These are phyloP conservation scores for Podospora sp. DNA, from an alignment of 495 filamentous ascomycete genomes.

Conservation along the genomic window DNA sequence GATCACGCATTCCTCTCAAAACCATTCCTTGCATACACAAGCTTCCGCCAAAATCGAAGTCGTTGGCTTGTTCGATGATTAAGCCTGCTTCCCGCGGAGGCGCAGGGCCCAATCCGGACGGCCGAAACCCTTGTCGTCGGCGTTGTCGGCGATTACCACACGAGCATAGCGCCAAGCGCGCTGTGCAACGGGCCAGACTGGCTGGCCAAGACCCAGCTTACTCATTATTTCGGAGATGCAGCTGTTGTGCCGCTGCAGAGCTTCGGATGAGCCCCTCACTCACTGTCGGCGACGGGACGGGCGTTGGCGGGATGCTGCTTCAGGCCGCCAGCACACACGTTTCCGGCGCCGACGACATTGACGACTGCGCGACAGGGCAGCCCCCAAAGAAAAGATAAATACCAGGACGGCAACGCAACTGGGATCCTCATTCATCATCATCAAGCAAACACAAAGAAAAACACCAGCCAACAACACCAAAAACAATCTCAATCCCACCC, in stretches of 20 bases:
- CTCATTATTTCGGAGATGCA: background rate
- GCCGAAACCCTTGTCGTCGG: background rate
- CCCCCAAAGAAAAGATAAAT: background rate
- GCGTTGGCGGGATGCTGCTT: background rate
- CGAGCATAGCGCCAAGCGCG: background rate
- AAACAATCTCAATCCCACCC: background rate
- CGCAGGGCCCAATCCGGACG: background rate
- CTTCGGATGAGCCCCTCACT: background rate
- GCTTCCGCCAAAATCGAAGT: background rate
- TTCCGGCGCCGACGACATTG: background rate
- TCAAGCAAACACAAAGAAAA: background rate
- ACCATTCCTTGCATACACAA: background rate
- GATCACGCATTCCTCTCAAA: background rate
- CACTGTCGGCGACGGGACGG: background rate
- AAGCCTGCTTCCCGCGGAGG: background rate
- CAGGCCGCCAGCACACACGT: background rate
- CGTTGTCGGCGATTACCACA: background rate
- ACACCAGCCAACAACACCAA: background rate
- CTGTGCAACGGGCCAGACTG: background rate
- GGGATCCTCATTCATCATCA: background rate
- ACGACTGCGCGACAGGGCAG: background rate
- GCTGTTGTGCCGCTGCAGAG: background rate
- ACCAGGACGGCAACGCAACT: background rate
- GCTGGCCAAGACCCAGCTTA: background rate
- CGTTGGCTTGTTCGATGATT: background rate